A percentile compares a stretch with the other conserved stretches of the same genome.
phyloP scores from a whole-genome alignment of 345 rosid species.

The Moricandia moricandioides region DNA sequence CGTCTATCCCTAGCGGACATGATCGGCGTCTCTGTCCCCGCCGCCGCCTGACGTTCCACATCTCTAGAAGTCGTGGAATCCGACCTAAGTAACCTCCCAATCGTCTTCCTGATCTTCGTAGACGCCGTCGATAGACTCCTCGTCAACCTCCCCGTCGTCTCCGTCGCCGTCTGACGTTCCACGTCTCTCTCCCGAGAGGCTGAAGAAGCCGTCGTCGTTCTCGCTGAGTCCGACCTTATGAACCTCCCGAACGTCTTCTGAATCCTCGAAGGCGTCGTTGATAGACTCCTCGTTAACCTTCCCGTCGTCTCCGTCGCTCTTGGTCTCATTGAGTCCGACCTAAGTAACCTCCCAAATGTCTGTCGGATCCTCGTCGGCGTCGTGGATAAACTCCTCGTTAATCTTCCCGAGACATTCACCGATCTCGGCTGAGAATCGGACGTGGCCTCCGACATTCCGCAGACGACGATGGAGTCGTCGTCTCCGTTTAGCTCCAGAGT shows the following conservation, averaged over 20 bases:
- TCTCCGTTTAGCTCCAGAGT: conserved; percentile 65
- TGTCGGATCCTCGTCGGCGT: conserved; percentile 53
- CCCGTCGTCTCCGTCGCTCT: conserved; percentile 25
- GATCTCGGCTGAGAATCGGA: conserved; percentile 29
- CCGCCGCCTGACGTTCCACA: conserved; percentile 24
- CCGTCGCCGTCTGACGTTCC: conserved; percentile 14
- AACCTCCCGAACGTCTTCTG: conserved; percentile 60
- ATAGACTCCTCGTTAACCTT: conserved; percentile 47
- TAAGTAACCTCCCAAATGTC: conserved; percentile 55
- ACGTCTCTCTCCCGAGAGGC: not conserved
- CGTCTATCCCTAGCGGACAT: conserved; percentile 55
- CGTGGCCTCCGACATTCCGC: conserved; percentile 49
- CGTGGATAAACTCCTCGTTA: conserved; percentile 51
- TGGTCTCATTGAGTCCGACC: conserved; percentile 50
- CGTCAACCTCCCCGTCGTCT: conserved; percentile 12
- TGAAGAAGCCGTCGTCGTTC: conserved; percentile 41
- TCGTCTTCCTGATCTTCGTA: conserved; percentile 11
- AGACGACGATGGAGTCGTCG: conserved; percentile 63
- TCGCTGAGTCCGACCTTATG: conserved; percentile 53
- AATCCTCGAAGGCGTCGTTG: conserved; percentile 54
- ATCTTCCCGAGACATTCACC: conserved; percentile 1
- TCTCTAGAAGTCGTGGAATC: conserved; percentile 11
- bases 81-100: not conserved
- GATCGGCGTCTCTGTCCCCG: conserved; percentile 7
- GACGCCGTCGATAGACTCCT: conserved; percentile 57